These are phyloP conservation scores for Byssochlamys sp. DNA, from an alignment of 2,329 filamentous ascomycete species.

Conservation along the genomic window DNA sequence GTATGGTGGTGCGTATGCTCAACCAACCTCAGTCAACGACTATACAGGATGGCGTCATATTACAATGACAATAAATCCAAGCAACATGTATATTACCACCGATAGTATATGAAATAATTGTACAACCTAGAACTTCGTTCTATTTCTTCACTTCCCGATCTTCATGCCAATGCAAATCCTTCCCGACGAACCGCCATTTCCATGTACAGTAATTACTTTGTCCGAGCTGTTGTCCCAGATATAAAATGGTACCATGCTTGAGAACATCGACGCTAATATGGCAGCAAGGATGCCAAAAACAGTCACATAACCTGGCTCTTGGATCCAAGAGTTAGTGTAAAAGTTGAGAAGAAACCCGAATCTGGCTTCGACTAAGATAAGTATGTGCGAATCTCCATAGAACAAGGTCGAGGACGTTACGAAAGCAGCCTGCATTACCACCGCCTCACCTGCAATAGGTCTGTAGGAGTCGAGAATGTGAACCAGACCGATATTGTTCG, in stretches of 20 bases:
- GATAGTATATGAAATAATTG: background rate
- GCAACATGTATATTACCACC: background rate
- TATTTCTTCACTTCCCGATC: background rate
- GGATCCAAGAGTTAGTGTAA: background rate
- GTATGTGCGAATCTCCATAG: background rate
- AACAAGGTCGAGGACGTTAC: background rate
- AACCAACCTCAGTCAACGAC: background rate
- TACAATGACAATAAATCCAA: background rate
- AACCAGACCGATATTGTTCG: background rate
- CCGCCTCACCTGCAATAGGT: background rate
- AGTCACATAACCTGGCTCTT: background rate
- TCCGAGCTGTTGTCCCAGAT: background rate
- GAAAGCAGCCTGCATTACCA: background rate
- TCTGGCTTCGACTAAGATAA: background rate
- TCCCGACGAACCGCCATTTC: background rate
- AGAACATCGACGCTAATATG: background rate
- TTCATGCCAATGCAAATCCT: background rate
- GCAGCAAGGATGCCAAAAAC: background rate
- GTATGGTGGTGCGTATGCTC: too few species aligned
- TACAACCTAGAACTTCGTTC: background rate
- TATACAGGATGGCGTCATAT: background rate
- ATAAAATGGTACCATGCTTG: background rate
- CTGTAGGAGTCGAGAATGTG: background rate
- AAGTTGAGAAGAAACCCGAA: background rate
- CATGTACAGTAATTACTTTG: background rate